Conservation (phyloP, 495 filamentous ascomycete genomes). For the Annulohypoxylon bovei region DNA sequence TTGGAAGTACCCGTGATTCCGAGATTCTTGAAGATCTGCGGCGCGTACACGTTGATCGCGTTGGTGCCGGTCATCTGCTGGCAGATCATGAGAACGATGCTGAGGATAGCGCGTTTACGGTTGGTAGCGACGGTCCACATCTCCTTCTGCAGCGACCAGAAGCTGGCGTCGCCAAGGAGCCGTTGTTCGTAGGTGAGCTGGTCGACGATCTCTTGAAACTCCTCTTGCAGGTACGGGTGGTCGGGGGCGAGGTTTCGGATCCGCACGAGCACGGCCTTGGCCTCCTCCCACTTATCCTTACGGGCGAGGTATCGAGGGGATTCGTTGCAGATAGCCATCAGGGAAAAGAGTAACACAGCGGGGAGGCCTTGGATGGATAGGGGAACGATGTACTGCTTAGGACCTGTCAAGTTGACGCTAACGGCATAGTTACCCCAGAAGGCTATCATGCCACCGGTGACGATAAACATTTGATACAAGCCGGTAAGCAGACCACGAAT, state of each 20-base stretch:
- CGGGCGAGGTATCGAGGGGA: slow-evolving; percentile 77
- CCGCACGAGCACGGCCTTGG: slow-evolving; percentile 62
- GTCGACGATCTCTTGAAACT: slow-evolving; percentile 71
- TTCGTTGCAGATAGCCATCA: slow-evolving; percentile 71
- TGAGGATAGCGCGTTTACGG: slow-evolving; percentile 68
- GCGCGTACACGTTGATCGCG: slow-evolving; percentile 75
- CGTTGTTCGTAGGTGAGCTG: slow-evolving; percentile 76
- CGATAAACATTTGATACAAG: slow-evolving; percentile 75
- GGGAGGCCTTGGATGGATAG: slow-evolving; percentile 74
- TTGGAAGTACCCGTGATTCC: slow-evolving; percentile 63
- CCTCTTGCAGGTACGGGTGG: slow-evolving; percentile 72
- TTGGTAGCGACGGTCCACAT: slow-evolving; percentile 76
- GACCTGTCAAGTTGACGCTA: slow-evolving; percentile 61
- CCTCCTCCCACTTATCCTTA: slow-evolving; percentile 75
- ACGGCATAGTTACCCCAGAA: slow-evolving; percentile 71
- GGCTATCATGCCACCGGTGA: slow-evolving; percentile 71
- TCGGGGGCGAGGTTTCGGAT: slow-evolving; percentile 65
- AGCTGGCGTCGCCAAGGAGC: slow-evolving; percentile 67
- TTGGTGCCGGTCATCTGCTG: slow-evolving; percentile 77
- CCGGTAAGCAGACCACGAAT: slow-evolving; percentile 77
- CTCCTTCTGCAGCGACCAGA: slow-evolving; percentile 73
- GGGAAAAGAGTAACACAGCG: slow-evolving; percentile 64
- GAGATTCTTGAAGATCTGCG: slow-evolving; percentile 72
- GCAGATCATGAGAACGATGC: slow-evolving; percentile 73
- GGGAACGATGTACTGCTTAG: slow-evolving; percentile 71